Base-by-base conservation (phyloP, 352 stramenopile genomes). In the Hyaloperonospora brassicae region DNA sequence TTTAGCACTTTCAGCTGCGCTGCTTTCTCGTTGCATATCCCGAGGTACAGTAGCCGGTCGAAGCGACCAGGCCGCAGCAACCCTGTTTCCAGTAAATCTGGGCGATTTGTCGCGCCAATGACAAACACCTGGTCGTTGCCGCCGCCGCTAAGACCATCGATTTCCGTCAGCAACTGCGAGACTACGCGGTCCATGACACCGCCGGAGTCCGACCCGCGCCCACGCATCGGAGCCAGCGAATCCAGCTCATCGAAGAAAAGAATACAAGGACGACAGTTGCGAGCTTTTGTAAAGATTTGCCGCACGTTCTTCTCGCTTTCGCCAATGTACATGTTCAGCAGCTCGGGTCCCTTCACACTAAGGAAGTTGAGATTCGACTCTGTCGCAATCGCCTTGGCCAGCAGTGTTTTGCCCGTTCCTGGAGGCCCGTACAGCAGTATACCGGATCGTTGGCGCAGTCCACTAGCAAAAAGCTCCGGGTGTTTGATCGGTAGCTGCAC, bases 301-400 rank as follows among this genome's bases (percentile, higher is more conserved):
- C 95, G 84, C 23, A 98, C 86, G 59, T 98, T 98, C 35, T 94
- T 94, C 71, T 98, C 96, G 41, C 86, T 97, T 72, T 98, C 96
- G 30, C 96, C 96, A 44, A 99, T 97, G 70, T 98, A 99, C 68
- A 96, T 97, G 68, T 98, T 97, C 36, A 99, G 80, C 39, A 99
- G 67, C 66, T 98, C 94, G 0, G 92, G 93, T 0, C 84, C 95
- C 60, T 98, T 98, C 41, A 98, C 90, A 49, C 88, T 97, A 36
- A 98, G 61, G 54, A 98, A 98, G 44, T 97, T 96, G 43, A 98
- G 74, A 17, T 94, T 89, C 67, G 90, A 98, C 62, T 98, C 93
- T 3, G 89, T 97, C 39, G 95, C 95, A 35, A 98, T 97, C 0
- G 94, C 94, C 64, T 98, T 92, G 3, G 93, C 94, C 10, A 98